A percentile compares a stretch with the other conserved stretches of the same genome.
Conservation (phyloP, 495 filamentous ascomycete species). For the Cenococcum geophilum region DNA sequence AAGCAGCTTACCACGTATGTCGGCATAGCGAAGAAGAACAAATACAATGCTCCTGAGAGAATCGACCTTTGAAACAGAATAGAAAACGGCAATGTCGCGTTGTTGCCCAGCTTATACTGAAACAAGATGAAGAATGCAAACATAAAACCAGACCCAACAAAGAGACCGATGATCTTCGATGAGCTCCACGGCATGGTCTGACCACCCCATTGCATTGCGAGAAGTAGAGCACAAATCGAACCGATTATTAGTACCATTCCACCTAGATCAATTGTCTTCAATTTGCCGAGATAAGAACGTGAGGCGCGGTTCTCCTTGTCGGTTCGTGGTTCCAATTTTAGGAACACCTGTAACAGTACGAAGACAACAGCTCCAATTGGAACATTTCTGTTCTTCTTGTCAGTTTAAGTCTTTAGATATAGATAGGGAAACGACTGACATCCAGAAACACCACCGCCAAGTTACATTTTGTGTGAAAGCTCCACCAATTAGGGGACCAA, state of each 20-base stretch:
- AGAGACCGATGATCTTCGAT: conserved; percentile 7
- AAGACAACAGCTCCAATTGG: conserved; percentile 29
- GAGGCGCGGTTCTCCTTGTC: conserved; percentile 19
- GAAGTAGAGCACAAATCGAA: conserved; percentile 2
- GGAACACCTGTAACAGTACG: neutral
- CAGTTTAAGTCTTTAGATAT: conserved; percentile 13
- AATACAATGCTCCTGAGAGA: conserved; percentile 21
- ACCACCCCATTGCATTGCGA: conserved; percentile 22
- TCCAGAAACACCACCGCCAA: conserved; percentile 29
- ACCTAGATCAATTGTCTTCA: conserved; percentile 7
- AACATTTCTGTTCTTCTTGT: conserved; percentile 14
- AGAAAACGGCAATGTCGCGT: conserved; percentile 21
- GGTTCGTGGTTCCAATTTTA: conserved; percentile 13
- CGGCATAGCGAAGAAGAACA: conserved; percentile 31
- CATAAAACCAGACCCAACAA: conserved; percentile 26
- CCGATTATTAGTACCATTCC: conserved; percentile 6
- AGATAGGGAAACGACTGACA: neutral
- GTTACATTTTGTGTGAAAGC: conserved; percentile 27
- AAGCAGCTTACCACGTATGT: conserved; percentile 24
- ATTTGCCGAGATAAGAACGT: too few relatives aligned
- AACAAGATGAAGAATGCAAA: conserved; percentile 1
- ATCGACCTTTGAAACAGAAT: conserved; percentile 26
- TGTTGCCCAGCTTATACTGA: conserved; percentile 16
- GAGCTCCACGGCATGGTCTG: conserved; percentile 5
- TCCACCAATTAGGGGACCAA: conserved; percentile 32